Conservation (phyloP, 441 rosid genomes). For the Dalechampia spathulata region DNA sequence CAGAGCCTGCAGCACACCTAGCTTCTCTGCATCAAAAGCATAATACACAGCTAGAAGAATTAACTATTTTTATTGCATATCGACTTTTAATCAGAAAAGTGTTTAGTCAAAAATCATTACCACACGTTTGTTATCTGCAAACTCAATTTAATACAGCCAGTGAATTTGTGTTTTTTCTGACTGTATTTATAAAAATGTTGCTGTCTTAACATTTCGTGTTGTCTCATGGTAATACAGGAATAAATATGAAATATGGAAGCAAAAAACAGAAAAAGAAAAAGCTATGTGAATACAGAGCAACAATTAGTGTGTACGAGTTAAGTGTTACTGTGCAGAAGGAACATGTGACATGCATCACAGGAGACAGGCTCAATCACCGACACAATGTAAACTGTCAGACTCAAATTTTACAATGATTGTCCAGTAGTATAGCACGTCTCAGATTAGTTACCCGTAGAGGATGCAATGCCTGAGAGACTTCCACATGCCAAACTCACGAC, state of each 20-base stretch:
- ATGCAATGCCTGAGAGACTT: constrained; percentile 88
- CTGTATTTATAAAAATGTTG: not conserved
- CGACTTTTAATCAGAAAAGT: constrained; percentile 17
- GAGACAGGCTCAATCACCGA: too few relatives aligned
- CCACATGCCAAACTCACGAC: constrained; percentile 80
- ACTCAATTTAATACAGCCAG: constrained; percentile 1
- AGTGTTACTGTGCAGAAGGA: constrained; percentile 1
- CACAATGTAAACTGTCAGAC: not conserved
- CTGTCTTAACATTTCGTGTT: constrained; percentile 8
- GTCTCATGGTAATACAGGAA: not conserved
- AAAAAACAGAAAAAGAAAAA: not conserved
- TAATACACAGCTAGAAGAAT: constrained; percentile 36
- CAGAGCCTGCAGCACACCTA: constrained; percentile 52
- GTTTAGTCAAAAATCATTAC: constrained; percentile 15
- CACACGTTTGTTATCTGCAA: constrained; percentile 13
- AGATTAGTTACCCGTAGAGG: constrained; percentile 71
- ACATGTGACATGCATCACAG: too few relatives aligned
- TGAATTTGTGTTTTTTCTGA: constrained; percentile 2
- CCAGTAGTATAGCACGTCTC: constrained; percentile 8
- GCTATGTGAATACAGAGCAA: constrained; percentile 2
- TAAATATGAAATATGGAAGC: too few relatives aligned
- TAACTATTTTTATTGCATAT: constrained; percentile 26
- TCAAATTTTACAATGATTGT: not conserved
- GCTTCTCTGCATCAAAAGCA: constrained; percentile 67
- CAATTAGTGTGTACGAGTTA: not conserved